phyloP scores from a whole-genome alignment of 2,329 filamentous ascomycete genomes.

The Furcasterigmium furcatum region DNA sequence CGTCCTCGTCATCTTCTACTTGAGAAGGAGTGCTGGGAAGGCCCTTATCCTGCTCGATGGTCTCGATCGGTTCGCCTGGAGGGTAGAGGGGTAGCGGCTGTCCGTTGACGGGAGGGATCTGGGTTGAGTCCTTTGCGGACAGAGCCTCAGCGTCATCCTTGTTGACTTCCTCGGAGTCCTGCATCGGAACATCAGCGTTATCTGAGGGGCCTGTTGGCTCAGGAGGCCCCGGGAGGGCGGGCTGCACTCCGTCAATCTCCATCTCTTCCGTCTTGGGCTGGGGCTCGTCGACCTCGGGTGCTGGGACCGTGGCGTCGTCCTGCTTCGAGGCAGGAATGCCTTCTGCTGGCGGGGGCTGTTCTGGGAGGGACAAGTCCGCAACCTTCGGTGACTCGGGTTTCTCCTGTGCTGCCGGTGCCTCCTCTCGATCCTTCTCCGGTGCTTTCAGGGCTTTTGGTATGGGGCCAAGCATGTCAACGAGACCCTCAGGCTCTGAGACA shows the following conservation, averaged over 20 bases:
- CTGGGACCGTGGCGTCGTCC: neutral
- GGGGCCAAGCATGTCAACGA: slow-evolving; percentile 39
- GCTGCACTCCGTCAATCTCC: slow-evolving; percentile 28
- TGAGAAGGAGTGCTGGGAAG: slow-evolving; percentile 45
- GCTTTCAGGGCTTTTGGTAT: slow-evolving; percentile 24
- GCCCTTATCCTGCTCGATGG: slow-evolving; percentile 18
- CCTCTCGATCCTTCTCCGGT: slow-evolving; percentile 6
- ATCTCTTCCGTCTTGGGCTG: slow-evolving; percentile 37
- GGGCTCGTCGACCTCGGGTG: slow-evolving; percentile 11
- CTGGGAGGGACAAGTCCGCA: neutral
- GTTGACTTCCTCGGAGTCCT: slow-evolving; percentile 5
- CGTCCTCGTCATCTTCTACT: slow-evolving; percentile 42
- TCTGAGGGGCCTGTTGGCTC: neutral
- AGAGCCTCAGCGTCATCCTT: neutral
- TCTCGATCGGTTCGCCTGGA: slow-evolving; percentile 10
- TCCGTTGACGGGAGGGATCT: slow-evolving; percentile 5
- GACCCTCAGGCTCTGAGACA: slow-evolving; percentile 38
- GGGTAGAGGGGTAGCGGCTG: slow-evolving; percentile 6
- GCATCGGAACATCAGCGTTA: slow-evolving; percentile 15
- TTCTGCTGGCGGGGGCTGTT: too few species aligned
- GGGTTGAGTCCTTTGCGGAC: neutral
- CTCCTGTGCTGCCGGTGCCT: neutral
- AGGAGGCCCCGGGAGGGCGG: slow-evolving; percentile 5
- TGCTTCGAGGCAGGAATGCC: neutral
- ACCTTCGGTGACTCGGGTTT: neutral